Conservation (phyloP, 441 rosid genomes). For the Arabidopsis hybrid region DNA sequence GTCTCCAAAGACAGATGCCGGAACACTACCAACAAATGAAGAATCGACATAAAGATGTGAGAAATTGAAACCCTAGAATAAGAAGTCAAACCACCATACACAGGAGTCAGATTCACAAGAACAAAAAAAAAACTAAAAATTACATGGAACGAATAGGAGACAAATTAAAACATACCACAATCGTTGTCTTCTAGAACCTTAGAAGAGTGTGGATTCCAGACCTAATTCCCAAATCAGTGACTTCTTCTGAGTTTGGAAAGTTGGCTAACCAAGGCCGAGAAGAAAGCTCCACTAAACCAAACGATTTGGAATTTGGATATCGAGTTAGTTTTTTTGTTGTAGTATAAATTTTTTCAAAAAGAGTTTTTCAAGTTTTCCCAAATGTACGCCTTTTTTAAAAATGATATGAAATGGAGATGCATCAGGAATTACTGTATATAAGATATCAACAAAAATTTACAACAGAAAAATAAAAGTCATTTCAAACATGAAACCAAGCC, state of each 20-base stretch:
- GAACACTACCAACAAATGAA: background rate
- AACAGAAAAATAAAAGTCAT: background rate
- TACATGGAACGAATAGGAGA: background rate
- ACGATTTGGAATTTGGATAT: no score
- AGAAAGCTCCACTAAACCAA: no score
- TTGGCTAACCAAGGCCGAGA: no score
- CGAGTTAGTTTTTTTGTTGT: no score
- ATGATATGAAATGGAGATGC: background rate
- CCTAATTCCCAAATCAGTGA: background rate
- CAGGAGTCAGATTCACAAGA: background rate
- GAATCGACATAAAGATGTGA: no score
- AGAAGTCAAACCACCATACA: background rate
- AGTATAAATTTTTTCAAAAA: no score
- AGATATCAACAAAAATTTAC: constrained; percentile 18
- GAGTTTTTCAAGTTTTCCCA: background rate
- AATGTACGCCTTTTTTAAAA: background rate
- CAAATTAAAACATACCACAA: background rate
- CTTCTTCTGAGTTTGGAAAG: background rate
- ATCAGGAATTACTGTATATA: background rate
- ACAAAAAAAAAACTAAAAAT: background rate
- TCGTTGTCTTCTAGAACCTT: background rate
- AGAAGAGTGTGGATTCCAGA: background rate
- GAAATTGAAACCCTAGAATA: background rate
- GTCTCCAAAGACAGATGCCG: no score
- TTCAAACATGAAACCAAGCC: constrained; percentile 15